Percentiles rank a stretch among this genome's conserved stretches.
Evolutionary conservation across 192 early-diverging fungal species (phyloP).

Genomic region (Entophlyctis helioformis): DNA sequence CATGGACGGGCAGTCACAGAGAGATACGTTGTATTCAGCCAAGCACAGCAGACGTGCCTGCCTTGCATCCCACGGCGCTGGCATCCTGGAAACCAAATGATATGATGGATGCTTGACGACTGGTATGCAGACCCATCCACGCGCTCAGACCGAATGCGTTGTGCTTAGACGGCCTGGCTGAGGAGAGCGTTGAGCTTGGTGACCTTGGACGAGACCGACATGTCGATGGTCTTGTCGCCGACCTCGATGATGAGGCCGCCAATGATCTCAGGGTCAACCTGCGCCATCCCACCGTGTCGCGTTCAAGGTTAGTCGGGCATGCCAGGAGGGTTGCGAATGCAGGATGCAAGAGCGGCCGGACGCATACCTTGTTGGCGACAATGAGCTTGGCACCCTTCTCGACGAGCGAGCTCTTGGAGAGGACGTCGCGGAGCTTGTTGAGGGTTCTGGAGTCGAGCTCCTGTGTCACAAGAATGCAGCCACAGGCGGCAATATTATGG

Average conservation of each 20-base stretch:
- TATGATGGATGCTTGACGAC: too few species aligned
- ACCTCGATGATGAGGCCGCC: conserved; percentile 95
- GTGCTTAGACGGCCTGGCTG: conserved; percentile 41
- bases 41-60: too few species aligned
- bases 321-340: not conserved
- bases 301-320: not conserved
- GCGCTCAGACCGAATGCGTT: too few species aligned
- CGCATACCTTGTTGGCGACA: conserved; percentile 69
- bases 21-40: too few species aligned
- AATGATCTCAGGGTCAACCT: conserved; percentile 83
- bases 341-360: too few species aligned
- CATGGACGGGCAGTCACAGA: too few species aligned
- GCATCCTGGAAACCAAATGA: too few species aligned
- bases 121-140: too few species aligned
- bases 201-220: conserved; percentile 88
- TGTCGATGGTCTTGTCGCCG: conserved; percentile 97
- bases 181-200: conserved; percentile 92
- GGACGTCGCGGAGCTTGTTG: conserved; percentile 58
- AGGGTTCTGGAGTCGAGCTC: conserved; percentile 62
- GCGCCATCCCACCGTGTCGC: too few species aligned
- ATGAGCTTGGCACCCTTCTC: conserved; percentile 71
- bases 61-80: too few species aligned
- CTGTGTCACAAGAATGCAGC: conserved; percentile 19
- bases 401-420: conserved; percentile 71
- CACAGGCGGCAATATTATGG: not conserved